phyloP scores from a whole-genome alignment of 2,329 filamentous ascomycete species.

The Scedosporium apiospermum region DNA sequence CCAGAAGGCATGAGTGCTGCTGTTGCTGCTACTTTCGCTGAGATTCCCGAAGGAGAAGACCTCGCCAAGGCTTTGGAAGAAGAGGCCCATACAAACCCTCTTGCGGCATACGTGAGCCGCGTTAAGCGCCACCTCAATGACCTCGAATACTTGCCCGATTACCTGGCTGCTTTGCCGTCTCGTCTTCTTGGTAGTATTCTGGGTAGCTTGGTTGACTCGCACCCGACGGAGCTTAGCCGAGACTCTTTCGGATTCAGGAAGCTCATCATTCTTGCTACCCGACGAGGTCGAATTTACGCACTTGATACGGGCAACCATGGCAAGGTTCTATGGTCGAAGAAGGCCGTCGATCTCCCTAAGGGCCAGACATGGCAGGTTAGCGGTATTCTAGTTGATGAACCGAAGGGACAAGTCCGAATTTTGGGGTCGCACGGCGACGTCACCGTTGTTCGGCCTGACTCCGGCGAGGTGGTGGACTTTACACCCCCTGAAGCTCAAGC shows the following conservation, averaged over 20 bases:
- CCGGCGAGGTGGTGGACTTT: constrained; percentile 40
- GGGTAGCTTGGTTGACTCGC: constrained; percentile 35
- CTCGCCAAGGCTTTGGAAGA: constrained; percentile 74
- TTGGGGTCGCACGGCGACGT: constrained; percentile 53
- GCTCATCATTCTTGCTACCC: constrained; percentile 69
- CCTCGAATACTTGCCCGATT: constrained; percentile 65
- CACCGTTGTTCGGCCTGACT: constrained; percentile 43
- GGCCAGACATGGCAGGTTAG: constrained; percentile 56
- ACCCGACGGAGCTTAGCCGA: constrained; percentile 40
- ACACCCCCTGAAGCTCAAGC: constrained; percentile 22
- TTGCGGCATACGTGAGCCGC: constrained; percentile 80
- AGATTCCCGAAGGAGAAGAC: constrained; percentile 62
- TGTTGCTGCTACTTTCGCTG: constrained; percentile 72
- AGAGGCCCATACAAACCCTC: constrained; percentile 73
- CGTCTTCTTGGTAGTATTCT: constrained; percentile 58
- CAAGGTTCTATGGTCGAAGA: constrained; percentile 64
- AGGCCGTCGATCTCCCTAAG: constrained; percentile 47
- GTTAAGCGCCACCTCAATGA: constrained; percentile 74
- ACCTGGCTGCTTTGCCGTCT: constrained; percentile 58
- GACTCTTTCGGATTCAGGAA: constrained; percentile 88
- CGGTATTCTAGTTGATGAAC: constrained; percentile 54
- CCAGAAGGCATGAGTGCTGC: constrained; percentile 73
- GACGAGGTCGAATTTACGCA: constrained; percentile 68
- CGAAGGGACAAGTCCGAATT: constrained; percentile 44
- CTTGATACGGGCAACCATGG: constrained; percentile 70